These are phyloP conservation scores for Globisporangium orthogonon DNA, from an alignment of 352 stramenopile species.

Conservation along the genomic window DNA sequence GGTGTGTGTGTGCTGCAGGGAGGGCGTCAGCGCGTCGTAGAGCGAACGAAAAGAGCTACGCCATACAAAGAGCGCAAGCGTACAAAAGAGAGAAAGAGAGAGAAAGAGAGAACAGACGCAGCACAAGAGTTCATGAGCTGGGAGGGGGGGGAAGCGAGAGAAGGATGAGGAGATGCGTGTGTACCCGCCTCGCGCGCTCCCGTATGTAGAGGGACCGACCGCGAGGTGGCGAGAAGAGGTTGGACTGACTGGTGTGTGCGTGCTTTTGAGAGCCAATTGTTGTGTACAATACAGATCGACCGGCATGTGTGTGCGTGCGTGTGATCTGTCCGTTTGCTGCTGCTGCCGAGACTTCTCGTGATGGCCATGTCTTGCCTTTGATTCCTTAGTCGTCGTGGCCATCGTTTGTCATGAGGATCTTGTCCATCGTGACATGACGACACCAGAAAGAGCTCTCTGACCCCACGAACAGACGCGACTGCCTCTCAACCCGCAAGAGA, in stretches of 20 bases:
- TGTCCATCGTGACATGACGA: too few relatives aligned
- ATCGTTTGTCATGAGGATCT: too few relatives aligned
- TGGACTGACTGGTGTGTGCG: slow-evolving; percentile 7
- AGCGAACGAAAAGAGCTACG: background rate
- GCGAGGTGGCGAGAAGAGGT: background rate
- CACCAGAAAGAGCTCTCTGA: too few relatives aligned
- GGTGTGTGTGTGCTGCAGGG: slow-evolving; percentile 18
- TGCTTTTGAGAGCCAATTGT: slow-evolving; percentile 4
- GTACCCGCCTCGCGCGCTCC: background rate
- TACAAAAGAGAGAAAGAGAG: background rate
- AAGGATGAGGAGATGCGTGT: background rate
- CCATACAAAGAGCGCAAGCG: background rate
- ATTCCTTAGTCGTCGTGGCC: too few relatives aligned
- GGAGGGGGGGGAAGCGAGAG: background rate
- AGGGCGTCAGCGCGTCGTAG: slow-evolving; percentile 75
- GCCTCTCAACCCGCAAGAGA: too few relatives aligned
- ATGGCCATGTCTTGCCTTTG: too few relatives aligned
- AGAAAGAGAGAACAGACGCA: background rate
- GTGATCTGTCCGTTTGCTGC: background rate
- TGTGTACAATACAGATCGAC: slow-evolving; percentile 27
- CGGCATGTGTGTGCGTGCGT: slow-evolving; percentile 3
- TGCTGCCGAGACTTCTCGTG: too few relatives aligned
- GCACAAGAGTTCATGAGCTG: background rate
- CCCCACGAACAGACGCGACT: too few relatives aligned
- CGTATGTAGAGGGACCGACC: background rate